phyloP scores from a whole-genome alignment of 2,329 filamentous ascomycete genomes.

The Aspergillus sp. region DNA sequence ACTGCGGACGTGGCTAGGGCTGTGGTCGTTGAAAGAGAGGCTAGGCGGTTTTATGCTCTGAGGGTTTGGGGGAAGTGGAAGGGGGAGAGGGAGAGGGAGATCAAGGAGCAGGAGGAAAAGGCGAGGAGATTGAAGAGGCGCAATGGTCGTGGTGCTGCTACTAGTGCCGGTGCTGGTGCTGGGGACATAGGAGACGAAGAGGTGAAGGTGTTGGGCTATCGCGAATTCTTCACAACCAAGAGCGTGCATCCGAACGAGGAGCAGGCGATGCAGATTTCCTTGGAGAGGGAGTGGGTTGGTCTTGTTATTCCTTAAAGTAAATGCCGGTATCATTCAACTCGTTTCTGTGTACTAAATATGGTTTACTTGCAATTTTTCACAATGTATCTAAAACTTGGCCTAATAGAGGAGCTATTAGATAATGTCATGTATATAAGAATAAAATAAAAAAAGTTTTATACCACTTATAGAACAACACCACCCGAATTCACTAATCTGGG shows the following conservation, averaged over 20 bases:
- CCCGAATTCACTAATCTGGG: conserved; percentile 64
- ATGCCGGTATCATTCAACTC: no score
- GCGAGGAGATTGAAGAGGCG: no score
- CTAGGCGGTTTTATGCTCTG: conserved; percentile 19
- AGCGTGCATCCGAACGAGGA: neutral
- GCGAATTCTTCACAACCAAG: conserved; percentile 11
- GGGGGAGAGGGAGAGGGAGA: neutral
- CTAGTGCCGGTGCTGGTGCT: neutral
- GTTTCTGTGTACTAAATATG: no score
- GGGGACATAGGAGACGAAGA: conserved; percentile 1
- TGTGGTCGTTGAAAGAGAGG: conserved; percentile 22
- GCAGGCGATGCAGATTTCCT: neutral
- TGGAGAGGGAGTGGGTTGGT: conserved; percentile 14
- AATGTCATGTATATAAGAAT: neutral
- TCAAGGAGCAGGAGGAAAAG: no score
- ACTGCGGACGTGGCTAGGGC: conserved; percentile 9
- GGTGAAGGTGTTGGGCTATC: conserved; percentile 13
- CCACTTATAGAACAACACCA: conserved; percentile 48
- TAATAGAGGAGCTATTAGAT: neutral
- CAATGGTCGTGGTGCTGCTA: no score
- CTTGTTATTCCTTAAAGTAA: neutral
- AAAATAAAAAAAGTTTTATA: no score
- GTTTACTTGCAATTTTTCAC: neutral
- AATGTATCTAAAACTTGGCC: neutral
- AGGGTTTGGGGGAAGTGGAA: neutral